phyloP scores from a whole-genome alignment of 192 early-diverging fungal species.

The Globomyces pollinis-pini region DNA sequence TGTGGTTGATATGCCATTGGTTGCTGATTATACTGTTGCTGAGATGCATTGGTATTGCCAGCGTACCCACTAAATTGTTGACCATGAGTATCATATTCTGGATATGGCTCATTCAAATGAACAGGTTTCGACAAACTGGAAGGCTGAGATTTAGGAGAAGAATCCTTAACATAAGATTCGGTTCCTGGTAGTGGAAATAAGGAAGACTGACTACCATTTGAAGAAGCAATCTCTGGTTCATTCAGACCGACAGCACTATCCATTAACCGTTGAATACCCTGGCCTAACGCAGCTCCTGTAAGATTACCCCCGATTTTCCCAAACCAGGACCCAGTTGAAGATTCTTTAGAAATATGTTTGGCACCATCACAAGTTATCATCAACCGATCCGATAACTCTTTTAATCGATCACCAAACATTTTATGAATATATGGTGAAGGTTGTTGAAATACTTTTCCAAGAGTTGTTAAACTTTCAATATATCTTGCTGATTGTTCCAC shows the following conservation, averaged over 20 bases:
- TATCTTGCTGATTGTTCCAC: slow-evolving; percentile 66
- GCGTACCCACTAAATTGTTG: not conserved
- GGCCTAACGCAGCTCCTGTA: slow-evolving; percentile 41
- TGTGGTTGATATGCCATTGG: not conserved
- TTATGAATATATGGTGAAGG: too few relatives aligned
- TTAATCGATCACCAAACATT: too few relatives aligned
- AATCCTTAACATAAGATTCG: too few relatives aligned
- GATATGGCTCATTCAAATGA: not conserved
- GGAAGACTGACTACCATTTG: too few relatives aligned
- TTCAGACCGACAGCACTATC: slow-evolving; percentile 51
- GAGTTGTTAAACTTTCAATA: slow-evolving; percentile 62
- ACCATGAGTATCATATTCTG: not conserved
- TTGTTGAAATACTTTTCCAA: too few relatives aligned
- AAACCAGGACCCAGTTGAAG: not conserved
- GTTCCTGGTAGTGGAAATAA: too few relatives aligned
- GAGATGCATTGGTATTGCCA: not conserved
- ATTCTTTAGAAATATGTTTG: not conserved
- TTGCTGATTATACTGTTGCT: not conserved
- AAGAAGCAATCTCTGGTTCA: too few relatives aligned
- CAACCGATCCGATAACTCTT: too few relatives aligned
- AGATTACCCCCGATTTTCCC: too few relatives aligned
- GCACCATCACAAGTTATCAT: too few relatives aligned
- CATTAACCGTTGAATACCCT: slow-evolving; percentile 56
- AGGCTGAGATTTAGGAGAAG: too few relatives aligned
- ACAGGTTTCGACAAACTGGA: too few relatives aligned